phyloP scores from a whole-genome alignment of 768 basidiomycete genomes.

The Macrocybe gigantea region DNA sequence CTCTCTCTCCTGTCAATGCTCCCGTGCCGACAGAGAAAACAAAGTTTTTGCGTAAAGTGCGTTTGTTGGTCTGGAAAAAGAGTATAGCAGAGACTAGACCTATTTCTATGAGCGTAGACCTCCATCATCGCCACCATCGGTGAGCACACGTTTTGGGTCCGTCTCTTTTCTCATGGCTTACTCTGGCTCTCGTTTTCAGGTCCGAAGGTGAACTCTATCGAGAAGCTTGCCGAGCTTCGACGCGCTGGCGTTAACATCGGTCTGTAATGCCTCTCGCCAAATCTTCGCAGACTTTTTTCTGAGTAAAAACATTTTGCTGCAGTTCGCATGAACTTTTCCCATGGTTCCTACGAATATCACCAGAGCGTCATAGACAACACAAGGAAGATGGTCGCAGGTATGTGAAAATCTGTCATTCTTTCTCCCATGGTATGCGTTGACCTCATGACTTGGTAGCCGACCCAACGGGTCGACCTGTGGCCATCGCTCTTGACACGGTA shows the following conservation, averaged over 20 bases:
- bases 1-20: slow-evolving; percentile 67
- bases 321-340: slow-evolving; percentile 99
- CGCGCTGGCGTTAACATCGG: slow-evolving; percentile 97
- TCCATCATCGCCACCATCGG: slow-evolving; percentile 99
- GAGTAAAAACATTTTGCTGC: slow-evolving; percentile 1
- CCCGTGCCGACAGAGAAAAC: slow-evolving; percentile 71
- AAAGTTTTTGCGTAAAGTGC: slow-evolving; percentile 88
- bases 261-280: slow-evolving; percentile 32
- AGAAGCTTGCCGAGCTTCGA: slow-evolving; percentile 79
- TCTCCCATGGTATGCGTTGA: background rate
- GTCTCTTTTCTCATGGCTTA: slow-evolving; percentile 14
- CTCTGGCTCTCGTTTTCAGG: slow-evolving; percentile 37
- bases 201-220: slow-evolving; percentile 90
- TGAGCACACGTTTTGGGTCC: slow-evolving; percentile 16
- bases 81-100: background rate
- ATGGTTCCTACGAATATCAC: slow-evolving; percentile 98
- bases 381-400: slow-evolving; percentile 76
- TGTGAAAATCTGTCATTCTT: slow-evolving; percentile 16
- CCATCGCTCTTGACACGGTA: slow-evolving; percentile 96
- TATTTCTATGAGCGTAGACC: slow-evolving; percentile 50
- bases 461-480: slow-evolving; percentile 82
- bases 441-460: slow-evolving; percentile 37
- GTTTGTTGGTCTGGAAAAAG: slow-evolving; percentile 12
- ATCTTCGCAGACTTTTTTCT: background rate
- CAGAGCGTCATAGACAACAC: slow-evolving; percentile 99